Percentiles rank a stretch among this genome's conserved stretches.
Evolutionary conservation across 176 grass and related monocot genomes (phyloP).

Genomic region (Oryza nivara): DNA sequence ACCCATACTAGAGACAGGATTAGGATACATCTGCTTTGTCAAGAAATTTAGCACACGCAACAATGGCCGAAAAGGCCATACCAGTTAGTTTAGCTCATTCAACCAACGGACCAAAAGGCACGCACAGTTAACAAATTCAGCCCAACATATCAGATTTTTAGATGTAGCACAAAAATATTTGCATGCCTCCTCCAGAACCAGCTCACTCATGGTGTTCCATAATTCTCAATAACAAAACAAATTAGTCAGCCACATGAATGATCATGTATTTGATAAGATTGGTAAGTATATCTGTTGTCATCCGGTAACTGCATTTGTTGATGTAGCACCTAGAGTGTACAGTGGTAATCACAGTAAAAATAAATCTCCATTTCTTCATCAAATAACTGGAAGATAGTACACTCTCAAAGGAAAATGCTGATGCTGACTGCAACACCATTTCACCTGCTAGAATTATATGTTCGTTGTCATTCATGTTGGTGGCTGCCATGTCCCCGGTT

Average conservation of each 20-base stretch:
- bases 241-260: background rate
- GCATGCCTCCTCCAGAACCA: too few relatives aligned
- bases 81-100: too few relatives aligned
- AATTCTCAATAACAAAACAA: background rate
- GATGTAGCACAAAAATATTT: too few relatives aligned
- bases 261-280: background rate
- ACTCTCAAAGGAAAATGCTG: background rate
- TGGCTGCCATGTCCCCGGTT: conserved; percentile 78
- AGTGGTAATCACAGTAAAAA: background rate
- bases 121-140: too few relatives aligned
- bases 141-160: too few relatives aligned
- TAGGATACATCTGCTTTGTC: too few relatives aligned
- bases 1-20: too few relatives aligned
- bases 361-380: background rate
- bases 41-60: too few relatives aligned
- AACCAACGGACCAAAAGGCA: too few relatives aligned
- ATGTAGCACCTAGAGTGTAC: background rate
- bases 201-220: too few relatives aligned
- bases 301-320: background rate
- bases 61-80: too few relatives aligned
- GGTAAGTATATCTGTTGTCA: too few relatives aligned
- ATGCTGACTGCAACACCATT: background rate
- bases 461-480: conserved; percentile 48
- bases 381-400: background rate
- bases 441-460: conserved; percentile 12